phyloP scores from a whole-genome alignment of 345 rosid species.

The Salix exigua region DNA sequence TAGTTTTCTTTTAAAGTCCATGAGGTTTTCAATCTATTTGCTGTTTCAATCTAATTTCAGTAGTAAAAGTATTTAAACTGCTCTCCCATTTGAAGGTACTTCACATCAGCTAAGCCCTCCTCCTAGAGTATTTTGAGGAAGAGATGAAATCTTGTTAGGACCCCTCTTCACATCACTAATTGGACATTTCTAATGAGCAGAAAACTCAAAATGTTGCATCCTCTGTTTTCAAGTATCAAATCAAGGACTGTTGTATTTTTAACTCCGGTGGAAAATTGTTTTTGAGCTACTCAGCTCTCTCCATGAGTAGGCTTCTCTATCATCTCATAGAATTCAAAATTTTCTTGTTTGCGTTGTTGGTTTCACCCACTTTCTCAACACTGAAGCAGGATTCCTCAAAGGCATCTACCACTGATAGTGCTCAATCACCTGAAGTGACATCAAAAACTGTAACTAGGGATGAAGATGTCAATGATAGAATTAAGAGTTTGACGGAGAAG shows the following conservation, averaged over 20 bases:
- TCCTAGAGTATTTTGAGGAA: neutral
- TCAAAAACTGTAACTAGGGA: constrained; percentile 33
- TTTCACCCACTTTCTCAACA: constrained; percentile 9
- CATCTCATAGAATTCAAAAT: neutral
- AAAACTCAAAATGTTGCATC: neutral
- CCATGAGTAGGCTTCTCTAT: neutral
- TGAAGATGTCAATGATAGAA: constrained; percentile 46
- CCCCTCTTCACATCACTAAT: neutral
- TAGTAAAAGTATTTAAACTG: neutral
- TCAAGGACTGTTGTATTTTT: neutral
- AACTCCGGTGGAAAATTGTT: neutral
- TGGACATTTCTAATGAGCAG: neutral
- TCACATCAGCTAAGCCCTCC: neutral
- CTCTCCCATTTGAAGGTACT: neutral
- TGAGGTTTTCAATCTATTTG: neutral
- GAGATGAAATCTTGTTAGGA: neutral
- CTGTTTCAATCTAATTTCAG: neutral
- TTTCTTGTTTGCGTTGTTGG: neutral
- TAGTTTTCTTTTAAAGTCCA: neutral
- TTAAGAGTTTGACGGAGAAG: constrained; percentile 50
- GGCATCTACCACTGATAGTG: constrained; percentile 44
- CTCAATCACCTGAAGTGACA: constrained; percentile 53
- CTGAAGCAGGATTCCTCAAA: constrained; percentile 53
- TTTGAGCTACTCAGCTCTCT: neutral
- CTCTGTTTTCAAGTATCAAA: neutral